Conservation (phyloP, 2,329 filamentous ascomycete species). For the Talaromyces piceae region DNA sequence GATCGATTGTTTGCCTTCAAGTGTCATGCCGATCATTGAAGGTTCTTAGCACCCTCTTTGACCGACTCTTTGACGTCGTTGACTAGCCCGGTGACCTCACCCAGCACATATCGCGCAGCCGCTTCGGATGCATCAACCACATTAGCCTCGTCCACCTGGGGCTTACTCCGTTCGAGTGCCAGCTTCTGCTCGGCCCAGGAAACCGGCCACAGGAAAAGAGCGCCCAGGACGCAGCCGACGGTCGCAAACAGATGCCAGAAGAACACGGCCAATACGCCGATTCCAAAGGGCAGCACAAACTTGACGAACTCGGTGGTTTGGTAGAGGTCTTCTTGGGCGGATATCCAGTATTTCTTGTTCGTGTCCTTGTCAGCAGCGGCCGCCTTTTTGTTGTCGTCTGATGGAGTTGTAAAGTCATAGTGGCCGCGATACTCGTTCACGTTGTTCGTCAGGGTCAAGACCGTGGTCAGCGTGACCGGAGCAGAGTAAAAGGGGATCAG, state of each 20-base stretch:
- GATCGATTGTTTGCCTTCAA: too few species aligned
- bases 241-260: conserved; percentile 60
- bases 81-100: neutral
- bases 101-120: neutral
- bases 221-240: conserved; percentile 55
- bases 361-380: neutral
- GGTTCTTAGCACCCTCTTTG: neutral
- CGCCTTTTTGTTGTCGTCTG: conserved; percentile 15
- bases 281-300: conserved; percentile 57
- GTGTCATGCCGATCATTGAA: neutral
- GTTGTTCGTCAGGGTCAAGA: conserved; percentile 54
- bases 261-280: conserved; percentile 51
- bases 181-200: conserved; percentile 41
- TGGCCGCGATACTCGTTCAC: conserved; percentile 25
- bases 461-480: conserved; percentile 59
- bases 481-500: conserved; percentile 67
- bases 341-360: conserved; percentile 57
- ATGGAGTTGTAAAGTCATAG: conserved; percentile 13
- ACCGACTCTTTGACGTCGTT: conserved; percentile 1
- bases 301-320: conserved; percentile 68
- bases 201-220: conserved; percentile 45
- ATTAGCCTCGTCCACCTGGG: conserved; percentile 3
- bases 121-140: conserved; percentile 4
- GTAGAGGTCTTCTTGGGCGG: conserved; percentile 73
- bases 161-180: conserved; percentile 4